These are phyloP conservation scores for Auricularia cornea DNA, from an alignment of 768 basidiomycete genomes.

Conservation along the genomic window DNA sequence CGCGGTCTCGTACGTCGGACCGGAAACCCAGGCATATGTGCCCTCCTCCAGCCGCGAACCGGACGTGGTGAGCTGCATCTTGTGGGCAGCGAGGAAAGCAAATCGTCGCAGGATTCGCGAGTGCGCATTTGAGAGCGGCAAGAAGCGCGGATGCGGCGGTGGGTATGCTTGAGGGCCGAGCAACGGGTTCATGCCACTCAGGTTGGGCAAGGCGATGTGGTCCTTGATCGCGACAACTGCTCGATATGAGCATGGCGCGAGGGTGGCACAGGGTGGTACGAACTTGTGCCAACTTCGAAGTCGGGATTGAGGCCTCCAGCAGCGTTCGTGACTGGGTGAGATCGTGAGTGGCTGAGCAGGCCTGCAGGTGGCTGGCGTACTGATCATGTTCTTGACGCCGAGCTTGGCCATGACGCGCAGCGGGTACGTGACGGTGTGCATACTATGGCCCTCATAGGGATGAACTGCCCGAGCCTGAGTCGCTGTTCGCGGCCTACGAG, in stretches of 20 bases:
- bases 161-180: conserved; percentile 60
- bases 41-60: conserved; percentile 59
- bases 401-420: conserved; percentile 71
- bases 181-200: conserved; percentile 71
- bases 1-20: conserved; percentile 84
- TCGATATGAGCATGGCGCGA: not conserved
- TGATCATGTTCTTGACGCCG: conserved; percentile 67
- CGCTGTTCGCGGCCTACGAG: too few species aligned
- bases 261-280: conserved; percentile 16
- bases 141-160: conserved; percentile 55
- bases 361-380: conserved; percentile 33
- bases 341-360: not conserved
- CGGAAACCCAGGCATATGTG: conserved; percentile 83
- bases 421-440: conserved; percentile 66
- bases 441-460: conserved; percentile 72
- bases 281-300: conserved; percentile 75
- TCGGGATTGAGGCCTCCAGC: conserved; percentile 70
- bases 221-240: conserved; percentile 78
- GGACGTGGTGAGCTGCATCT: conserved; percentile 42
- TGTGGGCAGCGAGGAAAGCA: conserved; percentile 62
- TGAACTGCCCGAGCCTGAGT: conserved; percentile 36
- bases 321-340: conserved; percentile 70
- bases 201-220: conserved; percentile 72
- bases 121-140: conserved; percentile 80
- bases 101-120: conserved; percentile 60